Base-by-base conservation (phyloP, 108 stramenopile genomes). In the Asterionellopsis glacialis region DNA sequence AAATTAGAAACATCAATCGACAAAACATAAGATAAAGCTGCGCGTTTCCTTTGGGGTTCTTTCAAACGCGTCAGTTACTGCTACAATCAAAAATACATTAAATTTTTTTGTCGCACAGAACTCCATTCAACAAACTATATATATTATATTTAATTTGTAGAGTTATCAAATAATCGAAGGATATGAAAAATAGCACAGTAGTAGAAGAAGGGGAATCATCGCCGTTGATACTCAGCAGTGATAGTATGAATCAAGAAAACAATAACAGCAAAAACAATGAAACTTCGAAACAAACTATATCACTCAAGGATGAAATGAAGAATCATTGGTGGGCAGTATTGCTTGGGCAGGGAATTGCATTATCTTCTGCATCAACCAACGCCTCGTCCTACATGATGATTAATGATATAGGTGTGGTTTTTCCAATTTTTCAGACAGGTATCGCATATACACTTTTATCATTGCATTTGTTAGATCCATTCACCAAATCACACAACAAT, bases 311-410 rank as follows among this genome's bases (percentile, higher is more conserved):
- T 5, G 33, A 5, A 2, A 33, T 33, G 7, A 33, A 33, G 5
- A 33, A 33, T 33, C 33, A 54, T 41, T 33, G 39, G 43, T 40
- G 27, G 14, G 64, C 61, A 23, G 49, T 88, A 28, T 16, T 80
- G 3, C 70, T 82, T 61, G 83, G 86, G 15, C 86, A 88, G 58
- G 25, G 64, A 5, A 72, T 84, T 43, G 81, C 86, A 9, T 45
- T 88, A 0, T 38, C 76, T 1, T 81, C 85, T 0, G 60, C 88
- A 11, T 72, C 65, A 16, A 75, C 63, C 23, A 90, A 90, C 50
- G 76, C 82, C 0, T 56, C 79, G 16, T 86, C 85, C n/a, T 84
- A 72, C 41, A 69, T 73, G 11, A 60, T 90, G 12, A 76, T 71
- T 26, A 71, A 80, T 70, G 48, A 68, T 12, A 43, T 68, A 60